Base-by-base conservation (phyloP, 2,329 filamentous ascomycete genomes). In the Aspergillus sp. region DNA sequence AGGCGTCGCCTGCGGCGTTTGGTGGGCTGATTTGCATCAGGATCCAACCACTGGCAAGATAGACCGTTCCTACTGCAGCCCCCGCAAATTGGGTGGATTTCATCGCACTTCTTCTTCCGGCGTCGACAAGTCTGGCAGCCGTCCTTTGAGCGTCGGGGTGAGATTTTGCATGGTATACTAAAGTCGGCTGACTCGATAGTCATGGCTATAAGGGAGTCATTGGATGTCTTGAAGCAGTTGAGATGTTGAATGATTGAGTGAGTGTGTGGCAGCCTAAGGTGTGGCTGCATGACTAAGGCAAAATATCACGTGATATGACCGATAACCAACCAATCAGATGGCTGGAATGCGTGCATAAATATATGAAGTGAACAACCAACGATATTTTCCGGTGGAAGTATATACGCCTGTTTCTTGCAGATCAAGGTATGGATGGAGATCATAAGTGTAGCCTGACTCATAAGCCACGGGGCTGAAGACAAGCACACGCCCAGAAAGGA, bases 81-180 rank as follows among this genome's bases (percentile, higher is more conserved):
- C 24, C 20, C 18, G 39, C 52, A 55, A 6, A 9, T 47, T 12
- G 52, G 52, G 7, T 20, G 44, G 22, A 39, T 36, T 36, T 55
- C 52, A 41, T 55, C 52, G 44, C 52, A 55, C 24, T 55, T 55
- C 52, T 55, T 55, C 44, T 55, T 55, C 6, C 52, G 52, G 22
- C 44, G 52, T 8, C 52, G 44, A 24, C 52, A 55, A 8, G 36
- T 17, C n/a, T 39, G 44, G 13, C 52, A 55, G 34, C 52, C 52
- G 6, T 22, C 24, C 12, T 41, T 53, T 17, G 49, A 34, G 20
- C 49, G 38, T 3, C 12, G 11, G 43, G 5, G 9, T 47, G 15
- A 6, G 3, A 2, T 17, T 26, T 47, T 2, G 7, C 11, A 47
- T 47, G 17, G 20, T 26, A 39, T 39, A 7, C 8, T 7, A 17